A percentile compares a stretch with the other conserved stretches of the same genome.
phyloP scores from a whole-genome alignment of 1,284 basidiomycete species.

The Ustilago tritici region DNA sequence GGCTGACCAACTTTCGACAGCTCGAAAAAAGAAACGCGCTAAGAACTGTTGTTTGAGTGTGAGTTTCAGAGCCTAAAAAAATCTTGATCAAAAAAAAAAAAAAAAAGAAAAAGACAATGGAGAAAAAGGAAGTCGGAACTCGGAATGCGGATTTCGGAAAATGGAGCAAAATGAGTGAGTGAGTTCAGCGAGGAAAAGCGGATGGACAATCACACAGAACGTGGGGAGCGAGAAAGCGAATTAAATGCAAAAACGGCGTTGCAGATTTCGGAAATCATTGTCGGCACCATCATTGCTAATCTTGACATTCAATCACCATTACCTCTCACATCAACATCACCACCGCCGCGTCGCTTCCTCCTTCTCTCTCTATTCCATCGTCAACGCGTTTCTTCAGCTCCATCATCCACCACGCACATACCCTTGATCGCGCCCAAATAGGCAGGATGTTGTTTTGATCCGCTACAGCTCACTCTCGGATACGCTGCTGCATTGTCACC shows the following conservation, averaged over 20 bases:
- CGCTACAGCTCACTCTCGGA: background rate
- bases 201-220: background rate
- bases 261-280: constrained; percentile 18
- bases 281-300: background rate
- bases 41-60: too few relatives aligned
- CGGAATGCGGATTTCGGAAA: constrained; percentile 25
- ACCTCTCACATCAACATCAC: background rate
- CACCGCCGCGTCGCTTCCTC: too few relatives aligned
- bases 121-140: constrained; percentile 20
- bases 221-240: constrained; percentile 9
- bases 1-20: constrained; percentile 4
- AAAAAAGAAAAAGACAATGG: background rate
- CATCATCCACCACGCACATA: background rate
- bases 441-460: background rate
- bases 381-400: background rate
- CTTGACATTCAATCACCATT: background rate
- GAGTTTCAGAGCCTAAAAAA: constrained; percentile 8
- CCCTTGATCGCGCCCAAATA: background rate
- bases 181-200: background rate
- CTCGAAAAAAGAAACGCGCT: background rate
- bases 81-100: constrained; percentile 11
- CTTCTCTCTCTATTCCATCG: background rate
- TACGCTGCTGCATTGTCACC: constrained; percentile 1
- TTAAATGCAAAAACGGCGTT: background rate
- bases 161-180: background rate